Evolutionary conservation across 1,284 basidiomycete genomes (phyloP), one percentile per base, ranked within the genome.

Genomic region (Puccinia novopanici): DNA sequence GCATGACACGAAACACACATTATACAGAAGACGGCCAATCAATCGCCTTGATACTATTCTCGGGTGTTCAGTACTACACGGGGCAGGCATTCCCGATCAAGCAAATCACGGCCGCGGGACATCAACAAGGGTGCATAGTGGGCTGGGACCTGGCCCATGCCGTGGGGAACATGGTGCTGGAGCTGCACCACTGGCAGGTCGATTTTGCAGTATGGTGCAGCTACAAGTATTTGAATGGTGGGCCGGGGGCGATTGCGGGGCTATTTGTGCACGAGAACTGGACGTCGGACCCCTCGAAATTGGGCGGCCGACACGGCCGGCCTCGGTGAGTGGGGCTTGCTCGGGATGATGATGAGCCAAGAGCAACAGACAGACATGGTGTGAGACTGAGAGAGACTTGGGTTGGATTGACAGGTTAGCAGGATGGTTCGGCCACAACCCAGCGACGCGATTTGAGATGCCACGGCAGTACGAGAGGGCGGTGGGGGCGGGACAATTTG

Each of bases 111-210:
- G 89, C 88, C 81, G 93, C 92, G 81, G 92, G 93, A n/a, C 91
- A 93, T 10, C 82, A 83, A 82, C 89, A 92, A 92, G 95, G 94
- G 61, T 95, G 93, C 83, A 89, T 95, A 80, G 93, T 94, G 83
- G 96, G 95, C 67, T 95, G 95, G 89, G 96, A 99, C 87, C 90
- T 98, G 48, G 97, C 97, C 4, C 97, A 99, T 86, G 96, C 92
- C 0, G 89, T 92, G 71, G 95, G 95, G 77, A 99, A 99, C 86
- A 93, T 99, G 45, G 92, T 93, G 15, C 87, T 97, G 82, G 88
- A 90, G 74, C 88, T 99, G 82, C 93, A 98, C 86, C 92, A 94
- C 82, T 99, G 97, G 96, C 88, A 90, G 82, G 92, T 94, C 83
- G 96, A 99, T 87, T 98, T 98, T 86, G 96, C 95, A 0, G 94